These are phyloP conservation scores for Scedosporium aurantiacum DNA, from an alignment of 2,329 filamentous ascomycete species.

Conservation along the genomic window DNA sequence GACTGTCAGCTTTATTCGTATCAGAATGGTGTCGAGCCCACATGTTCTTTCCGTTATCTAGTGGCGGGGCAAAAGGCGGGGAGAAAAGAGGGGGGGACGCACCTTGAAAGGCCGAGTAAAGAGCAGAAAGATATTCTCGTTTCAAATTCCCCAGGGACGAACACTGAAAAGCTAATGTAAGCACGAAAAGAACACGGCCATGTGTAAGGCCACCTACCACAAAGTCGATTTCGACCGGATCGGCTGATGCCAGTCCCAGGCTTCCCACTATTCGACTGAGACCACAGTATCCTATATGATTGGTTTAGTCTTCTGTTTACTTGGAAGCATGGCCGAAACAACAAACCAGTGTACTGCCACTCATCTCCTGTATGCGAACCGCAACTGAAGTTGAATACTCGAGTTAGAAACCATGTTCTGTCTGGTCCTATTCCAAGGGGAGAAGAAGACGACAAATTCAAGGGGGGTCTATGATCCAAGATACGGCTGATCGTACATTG, in stretches of 20 bases:
- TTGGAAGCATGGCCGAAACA: background rate
- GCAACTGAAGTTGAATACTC: constrained; percentile 26
- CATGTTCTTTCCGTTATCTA: background rate
- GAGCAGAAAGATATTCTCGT: constrained; percentile 47
- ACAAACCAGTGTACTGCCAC: constrained; percentile 30
- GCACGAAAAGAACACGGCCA: background rate
- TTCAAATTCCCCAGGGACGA: constrained; percentile 75
- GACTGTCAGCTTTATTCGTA: no score
- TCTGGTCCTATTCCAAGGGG: background rate
- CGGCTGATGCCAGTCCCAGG: constrained; percentile 47
- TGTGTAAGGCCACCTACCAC: constrained; percentile 37
- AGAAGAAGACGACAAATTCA: constrained; percentile 5
- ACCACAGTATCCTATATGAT: constrained; percentile 54
- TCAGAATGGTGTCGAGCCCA: no score
- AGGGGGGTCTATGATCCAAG: background rate
- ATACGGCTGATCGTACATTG: constrained; percentile 48
- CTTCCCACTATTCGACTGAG: constrained; percentile 55
- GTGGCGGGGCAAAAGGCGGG: background rate
- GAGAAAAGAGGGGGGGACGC: constrained; percentile 10
- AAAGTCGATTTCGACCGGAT: constrained; percentile 58
- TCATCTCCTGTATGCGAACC: constrained; percentile 40
- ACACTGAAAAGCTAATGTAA: constrained; percentile 32
- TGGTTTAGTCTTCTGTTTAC: background rate
- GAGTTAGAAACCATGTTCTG: constrained; percentile 10
- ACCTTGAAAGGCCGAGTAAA: constrained; percentile 48